Evolutionary conservation across 352 stramenopile genomes (phyloP).

Genomic region (Globisporangium acanthophoron): DNA sequence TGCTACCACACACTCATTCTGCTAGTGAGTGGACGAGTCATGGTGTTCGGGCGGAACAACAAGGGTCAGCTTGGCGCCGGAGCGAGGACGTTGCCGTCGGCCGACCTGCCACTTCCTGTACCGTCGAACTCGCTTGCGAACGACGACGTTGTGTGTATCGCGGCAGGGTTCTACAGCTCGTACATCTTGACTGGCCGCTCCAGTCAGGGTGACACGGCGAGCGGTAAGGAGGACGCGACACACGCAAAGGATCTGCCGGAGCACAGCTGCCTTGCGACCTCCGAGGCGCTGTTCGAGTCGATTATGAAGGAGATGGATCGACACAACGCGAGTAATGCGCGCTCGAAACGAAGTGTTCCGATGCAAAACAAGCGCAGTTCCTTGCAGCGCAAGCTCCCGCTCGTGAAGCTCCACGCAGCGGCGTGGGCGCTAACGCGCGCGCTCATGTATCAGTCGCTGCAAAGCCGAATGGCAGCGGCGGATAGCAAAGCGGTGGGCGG

Average conservation of each 20-base stretch:
- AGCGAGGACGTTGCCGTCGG: slow-evolving; percentile 69
- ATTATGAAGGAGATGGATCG: slow-evolving; percentile 86
- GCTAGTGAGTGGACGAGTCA: slow-evolving; percentile 69
- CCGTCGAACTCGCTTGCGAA: slow-evolving; percentile 68
- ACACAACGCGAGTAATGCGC: slow-evolving; percentile 18
- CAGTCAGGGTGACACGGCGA: slow-evolving; percentile 29
- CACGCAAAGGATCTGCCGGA: slow-evolving; percentile 58
- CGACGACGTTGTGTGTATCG: slow-evolving; percentile 79
- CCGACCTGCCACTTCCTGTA: slow-evolving; percentile 72
- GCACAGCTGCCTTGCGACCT: slow-evolving; percentile 49
- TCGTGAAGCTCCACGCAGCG: slow-evolving; percentile 73
- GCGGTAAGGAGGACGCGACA: slow-evolving; percentile 24
- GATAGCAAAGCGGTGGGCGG: slow-evolving; percentile 4
- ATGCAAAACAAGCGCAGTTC: slow-evolving; percentile 45
- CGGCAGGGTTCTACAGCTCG: slow-evolving; percentile 85
- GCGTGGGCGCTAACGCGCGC: slow-evolving; percentile 73
- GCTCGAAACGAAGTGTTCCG: slow-evolving; percentile 14
- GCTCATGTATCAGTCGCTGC: slow-evolving; percentile 78
- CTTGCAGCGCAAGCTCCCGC: slow-evolving; percentile 45
- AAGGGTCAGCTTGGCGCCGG: slow-evolving; percentile 80
- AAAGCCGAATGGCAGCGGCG: slow-evolving; percentile 4
- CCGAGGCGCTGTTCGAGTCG: slow-evolving; percentile 74
- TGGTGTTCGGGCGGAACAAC: slow-evolving; percentile 88
- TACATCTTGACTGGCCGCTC: slow-evolving; percentile 83
- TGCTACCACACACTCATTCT: slow-evolving; percentile 84